These are phyloP conservation scores for Wallemia mellicola DNA, from an alignment of 1,284 basidiomycete genomes.

Conservation along the genomic window DNA sequence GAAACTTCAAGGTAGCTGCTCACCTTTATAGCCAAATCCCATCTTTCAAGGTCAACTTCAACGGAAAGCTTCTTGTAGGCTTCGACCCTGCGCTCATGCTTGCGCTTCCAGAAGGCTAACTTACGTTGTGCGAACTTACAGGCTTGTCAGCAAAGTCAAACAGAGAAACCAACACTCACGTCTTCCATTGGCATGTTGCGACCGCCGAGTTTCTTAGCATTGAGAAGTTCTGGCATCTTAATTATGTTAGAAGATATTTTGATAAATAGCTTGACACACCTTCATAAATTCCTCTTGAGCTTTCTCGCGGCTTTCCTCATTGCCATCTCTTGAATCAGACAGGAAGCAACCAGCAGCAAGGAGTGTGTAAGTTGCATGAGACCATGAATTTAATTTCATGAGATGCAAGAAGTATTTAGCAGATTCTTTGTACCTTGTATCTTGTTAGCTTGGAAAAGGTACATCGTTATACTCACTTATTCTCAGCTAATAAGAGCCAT, in stretches of 20 bases:
- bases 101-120: conserved; percentile 42
- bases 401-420: not conserved
- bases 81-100: conserved; percentile 23
- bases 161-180: not conserved
- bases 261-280: not conserved
- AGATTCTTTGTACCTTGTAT: not conserved
- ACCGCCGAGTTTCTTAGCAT: conserved; percentile 30
- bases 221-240: conserved; percentile 26
- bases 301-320: not conserved
- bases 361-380: conserved; percentile 39
- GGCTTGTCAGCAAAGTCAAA: conserved; percentile 2
- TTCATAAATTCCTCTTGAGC: not conserved
- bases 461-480: conserved; percentile 13
- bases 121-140: not conserved
- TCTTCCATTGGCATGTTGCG: conserved; percentile 35
- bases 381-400: not conserved
- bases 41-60: not conserved
- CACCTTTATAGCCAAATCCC: not conserved
- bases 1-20: not conserved
- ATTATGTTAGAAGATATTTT: not conserved
- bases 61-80: conserved; percentile 19
- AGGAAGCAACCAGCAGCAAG: conserved; percentile 33
- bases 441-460: not conserved
- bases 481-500: conserved; percentile 35
- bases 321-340: conserved; percentile 11